Percentiles rank a stretch among this genome's conserved stretches.
phyloP scores from a whole-genome alignment of 306 rosid genomes.

The Pyrus betulifolia region DNA sequence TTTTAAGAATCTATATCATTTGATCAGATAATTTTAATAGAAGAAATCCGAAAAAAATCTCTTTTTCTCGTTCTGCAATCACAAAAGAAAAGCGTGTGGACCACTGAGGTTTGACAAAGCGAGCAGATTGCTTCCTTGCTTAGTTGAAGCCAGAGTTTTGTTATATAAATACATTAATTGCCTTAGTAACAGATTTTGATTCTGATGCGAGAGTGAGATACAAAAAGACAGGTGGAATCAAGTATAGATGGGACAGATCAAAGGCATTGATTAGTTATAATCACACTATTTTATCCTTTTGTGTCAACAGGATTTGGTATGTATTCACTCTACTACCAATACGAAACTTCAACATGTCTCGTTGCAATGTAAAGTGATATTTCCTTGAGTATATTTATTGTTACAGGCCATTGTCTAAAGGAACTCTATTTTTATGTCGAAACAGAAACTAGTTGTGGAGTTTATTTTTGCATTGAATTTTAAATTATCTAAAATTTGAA shows the following conservation, averaged over 20 bases:
- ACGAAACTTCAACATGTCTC: neutral
- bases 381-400: too few species aligned
- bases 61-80: too few species aligned
- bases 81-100: neutral
- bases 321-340: neutral
- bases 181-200: neutral
- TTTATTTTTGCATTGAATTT: too few species aligned
- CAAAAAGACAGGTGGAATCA: neutral
- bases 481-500: too few species aligned
- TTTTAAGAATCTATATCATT: too few species aligned
- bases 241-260: neutral
- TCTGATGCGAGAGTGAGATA: neutral
- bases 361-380: neutral
- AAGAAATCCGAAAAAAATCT: too few species aligned
- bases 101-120: neutral
- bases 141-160: neutral
- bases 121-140: neutral
- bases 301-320: neutral
- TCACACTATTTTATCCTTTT: neutral
- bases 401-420: neutral
- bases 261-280: neutral
- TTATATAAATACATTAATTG: neutral
- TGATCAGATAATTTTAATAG: rapidly evolving
- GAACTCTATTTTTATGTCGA: too few species aligned
- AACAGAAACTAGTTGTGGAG: neutral